A percentile compares a stretch with the other conserved stretches of the same genome.
Conservation (phyloP, 1,284 basidiomycete genomes). For the Trichosporon coremiiforme region DNA sequence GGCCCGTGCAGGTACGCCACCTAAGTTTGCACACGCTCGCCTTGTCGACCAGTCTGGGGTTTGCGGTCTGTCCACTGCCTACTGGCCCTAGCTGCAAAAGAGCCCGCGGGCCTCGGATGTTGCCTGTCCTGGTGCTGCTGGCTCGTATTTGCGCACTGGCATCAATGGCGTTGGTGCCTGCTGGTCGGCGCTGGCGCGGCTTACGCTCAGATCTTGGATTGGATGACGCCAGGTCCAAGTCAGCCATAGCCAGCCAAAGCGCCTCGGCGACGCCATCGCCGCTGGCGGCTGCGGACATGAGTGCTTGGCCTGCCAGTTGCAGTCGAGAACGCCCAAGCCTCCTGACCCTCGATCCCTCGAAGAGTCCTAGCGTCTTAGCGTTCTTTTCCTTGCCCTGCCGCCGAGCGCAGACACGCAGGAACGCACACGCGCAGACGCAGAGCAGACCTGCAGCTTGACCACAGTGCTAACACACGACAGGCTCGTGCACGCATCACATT, state of each 20-base stretch:
- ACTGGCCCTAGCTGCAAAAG: neutral
- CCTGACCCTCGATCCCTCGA: neutral
- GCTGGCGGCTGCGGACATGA: neutral
- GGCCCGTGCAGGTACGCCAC: constrained; percentile 7
- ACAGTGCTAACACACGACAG: constrained; percentile 4
- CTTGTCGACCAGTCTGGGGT: neutral
- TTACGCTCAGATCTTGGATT: constrained; percentile 9
- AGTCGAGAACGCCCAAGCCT: neutral
- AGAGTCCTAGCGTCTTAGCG: neutral
- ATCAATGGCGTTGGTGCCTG: neutral
- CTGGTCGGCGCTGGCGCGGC: neutral
- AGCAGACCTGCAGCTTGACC: neutral
- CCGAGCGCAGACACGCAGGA: neutral
- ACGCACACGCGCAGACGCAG: too few relatives aligned
- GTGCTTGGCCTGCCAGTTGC: neutral
- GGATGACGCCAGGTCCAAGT: neutral
- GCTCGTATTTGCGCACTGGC: constrained; percentile 2
- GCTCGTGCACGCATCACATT: constrained; percentile 15
- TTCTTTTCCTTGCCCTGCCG: neutral
- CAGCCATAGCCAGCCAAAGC: constrained; percentile 15
- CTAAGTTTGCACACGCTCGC: neutral
- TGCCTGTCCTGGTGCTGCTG: neutral
- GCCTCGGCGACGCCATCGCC: constrained; percentile 14
- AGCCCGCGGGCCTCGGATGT: neutral
- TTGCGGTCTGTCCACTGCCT: neutral